A percentile compares a stretch with the other conserved stretches of the same genome.
Conservation (phyloP, 441 rosid species). For the Euphorbia schlechtendalii region DNA sequence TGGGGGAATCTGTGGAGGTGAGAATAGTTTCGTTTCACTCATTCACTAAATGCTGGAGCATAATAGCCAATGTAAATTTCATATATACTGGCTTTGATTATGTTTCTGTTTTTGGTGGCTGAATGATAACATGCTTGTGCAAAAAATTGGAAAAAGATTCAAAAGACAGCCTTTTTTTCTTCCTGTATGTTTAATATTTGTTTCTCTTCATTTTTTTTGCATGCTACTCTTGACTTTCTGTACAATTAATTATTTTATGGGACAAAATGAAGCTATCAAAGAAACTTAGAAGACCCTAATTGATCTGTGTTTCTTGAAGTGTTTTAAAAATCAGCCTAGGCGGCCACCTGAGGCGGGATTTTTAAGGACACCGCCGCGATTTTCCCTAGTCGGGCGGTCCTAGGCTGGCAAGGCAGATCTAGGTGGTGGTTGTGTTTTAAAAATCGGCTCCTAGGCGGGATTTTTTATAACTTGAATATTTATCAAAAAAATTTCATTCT, state of each 20-base stretch:
- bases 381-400: too few species aligned
- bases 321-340: too few species aligned
- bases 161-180: constrained; percentile 11
- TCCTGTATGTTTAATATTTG: background rate
- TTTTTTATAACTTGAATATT: too few species aligned
- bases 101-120: constrained; percentile 12
- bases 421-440: too few species aligned
- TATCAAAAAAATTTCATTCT: too few species aligned
- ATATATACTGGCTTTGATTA: constrained; percentile 7
- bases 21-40: constrained; percentile 24
- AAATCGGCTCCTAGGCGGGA: too few species aligned
- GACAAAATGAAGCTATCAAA: background rate
- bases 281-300: background rate
- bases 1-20: constrained; percentile 85
- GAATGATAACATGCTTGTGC: constrained; percentile 1
- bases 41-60: constrained; percentile 9
- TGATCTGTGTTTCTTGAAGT: background rate
- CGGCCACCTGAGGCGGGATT: too few species aligned
- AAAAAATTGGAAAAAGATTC: constrained; percentile 3
- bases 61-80: too few species aligned
- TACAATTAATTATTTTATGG: background rate
- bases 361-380: too few species aligned
- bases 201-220: constrained; percentile 7
- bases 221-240: background rate
- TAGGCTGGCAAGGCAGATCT: too few species aligned